Base-by-base conservation (phyloP, 2,329 filamentous ascomycete genomes). In the Alternaria atra region DNA sequence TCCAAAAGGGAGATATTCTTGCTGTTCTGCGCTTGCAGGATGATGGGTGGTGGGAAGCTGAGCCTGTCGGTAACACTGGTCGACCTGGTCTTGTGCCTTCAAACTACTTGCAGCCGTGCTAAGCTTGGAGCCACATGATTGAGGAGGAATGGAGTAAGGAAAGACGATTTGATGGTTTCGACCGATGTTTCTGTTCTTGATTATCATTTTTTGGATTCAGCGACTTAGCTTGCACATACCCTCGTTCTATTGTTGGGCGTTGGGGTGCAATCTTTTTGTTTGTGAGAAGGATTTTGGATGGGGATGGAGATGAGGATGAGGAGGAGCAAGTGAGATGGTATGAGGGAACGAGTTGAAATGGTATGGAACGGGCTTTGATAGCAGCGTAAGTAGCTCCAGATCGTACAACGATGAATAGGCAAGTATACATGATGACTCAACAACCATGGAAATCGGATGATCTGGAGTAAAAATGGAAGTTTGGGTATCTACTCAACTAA, bases 41-140 rank as follows among this genome's bases (percentile, higher is more conserved):
- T 77, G 95, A 99, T 75, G 95, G 95, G 20, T 99, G 95, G 95
- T 99, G 96, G 95, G 95, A 99, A 82, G 96, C 96, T 12, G 94
- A 97, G 79, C 88, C 97, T 40, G 91, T 94, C 46, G 89, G 90
- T 20, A 84, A 84, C 70, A 81, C 80, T 40, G 83, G 83, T 8
- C 77, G 80, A 40, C 78, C 84, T 15, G 88, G 88, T 25, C 79
- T 90, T 68, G 88, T 90, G 52, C 88, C 88, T 3, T 89, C 86
- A 67, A 90, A 90, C 76, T 90, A 90, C 72, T 75, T 90, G 57
- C 87, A 90, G 77, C 82, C 83, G 55, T 87, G 86, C 69, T 83
- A 71, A 67, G 2, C 1, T 4, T 20, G 20, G 20, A 20, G 20
- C 2, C 20, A 20, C 20, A 20, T 20, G 20, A 20, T 20, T 20